Evolutionary conservation across 2,329 filamentous ascomycete species (phyloP), one percentile per base, ranked within the genome.

Genomic region (Colletotrichum acutatum): DNA sequence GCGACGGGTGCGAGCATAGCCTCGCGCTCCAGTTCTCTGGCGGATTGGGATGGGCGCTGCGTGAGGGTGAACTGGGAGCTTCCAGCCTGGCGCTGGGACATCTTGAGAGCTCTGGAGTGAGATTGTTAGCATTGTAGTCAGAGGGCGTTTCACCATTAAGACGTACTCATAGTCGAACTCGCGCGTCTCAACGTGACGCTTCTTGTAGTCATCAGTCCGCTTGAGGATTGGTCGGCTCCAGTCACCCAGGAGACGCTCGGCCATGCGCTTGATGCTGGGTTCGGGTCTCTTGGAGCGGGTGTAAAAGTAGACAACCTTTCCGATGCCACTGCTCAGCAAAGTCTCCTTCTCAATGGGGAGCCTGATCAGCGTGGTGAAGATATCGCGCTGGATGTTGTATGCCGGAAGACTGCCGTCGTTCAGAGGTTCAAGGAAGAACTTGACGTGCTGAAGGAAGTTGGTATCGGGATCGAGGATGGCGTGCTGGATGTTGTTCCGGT

Each of bases 261-360:
- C 97, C 84, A 95, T 94, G 76, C 96, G 92, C 87, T 98, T 98
- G 86, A 99, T 98, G 74, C 88, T 89, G 5, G 92, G 87, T 83
- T 98, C 94, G 0, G 95, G 93, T 76, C 94, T 93, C 85, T 95
- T 97, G 86, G 94, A 97, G 84, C 95, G 95, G 63, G 95, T 98
- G 84, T 99, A 99, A 85, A 98, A 99, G 75, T 97, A 90, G 65
- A 98, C 93, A 60, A 99, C 95, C 82, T 98, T 98, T 80, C 97
- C 97, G 76, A 99, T 97, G 24, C 96, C 95, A 78, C 94, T 97
- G 76, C 95, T 95, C 26, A 97, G 89, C 16, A 99, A 88, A 1
- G 93, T 90, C 78, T 98, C 97, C 80, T 98, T 98, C 80, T 95
- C 94, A 76, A 98, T 95, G 6, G 95, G 95, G 5, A 98, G 88